Evolutionary conservation across 345 rosid genomes (phyloP).

Genomic region (Populus pruinosa): DNA sequence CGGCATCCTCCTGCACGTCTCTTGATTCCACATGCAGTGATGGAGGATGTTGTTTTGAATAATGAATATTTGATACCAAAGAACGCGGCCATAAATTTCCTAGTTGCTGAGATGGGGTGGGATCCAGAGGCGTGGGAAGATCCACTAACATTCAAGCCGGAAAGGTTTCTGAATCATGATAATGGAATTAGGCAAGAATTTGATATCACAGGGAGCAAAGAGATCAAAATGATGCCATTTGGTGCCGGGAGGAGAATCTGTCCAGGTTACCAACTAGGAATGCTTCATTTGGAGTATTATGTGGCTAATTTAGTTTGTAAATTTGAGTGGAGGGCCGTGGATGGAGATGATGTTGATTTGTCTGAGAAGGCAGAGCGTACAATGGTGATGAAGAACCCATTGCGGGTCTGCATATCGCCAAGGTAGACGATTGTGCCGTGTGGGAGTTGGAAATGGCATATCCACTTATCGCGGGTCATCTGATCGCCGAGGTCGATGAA

Average conservation of each 20-base stretch:
- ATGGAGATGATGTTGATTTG: neutral
- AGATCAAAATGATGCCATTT: constrained; percentile 2
- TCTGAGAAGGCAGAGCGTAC: neutral
- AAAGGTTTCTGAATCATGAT: neutral
- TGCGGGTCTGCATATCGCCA: neutral
- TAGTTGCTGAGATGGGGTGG: constrained; percentile 1
- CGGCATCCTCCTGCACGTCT: neutral
- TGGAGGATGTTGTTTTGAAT: neutral
- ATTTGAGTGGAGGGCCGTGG: neutral
- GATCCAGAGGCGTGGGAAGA: constrained; percentile 2
- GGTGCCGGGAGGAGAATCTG: neutral
- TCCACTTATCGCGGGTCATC: too few species aligned
- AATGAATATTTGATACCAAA: neutral
- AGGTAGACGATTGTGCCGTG: neutral
- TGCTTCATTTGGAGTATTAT: neutral
- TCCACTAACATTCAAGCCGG: neutral
- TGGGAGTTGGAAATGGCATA: too few species aligned
- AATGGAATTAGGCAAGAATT: neutral
- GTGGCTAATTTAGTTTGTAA: neutral
- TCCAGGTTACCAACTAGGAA: neutral
- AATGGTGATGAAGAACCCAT: neutral
- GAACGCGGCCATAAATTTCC: neutral
- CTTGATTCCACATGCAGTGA: neutral
- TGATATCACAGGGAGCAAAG: neutral
- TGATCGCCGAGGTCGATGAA: too few species aligned